phyloP scores from a whole-genome alignment of 2,329 filamentous ascomycete genomes.

The Ustulina deusta region DNA sequence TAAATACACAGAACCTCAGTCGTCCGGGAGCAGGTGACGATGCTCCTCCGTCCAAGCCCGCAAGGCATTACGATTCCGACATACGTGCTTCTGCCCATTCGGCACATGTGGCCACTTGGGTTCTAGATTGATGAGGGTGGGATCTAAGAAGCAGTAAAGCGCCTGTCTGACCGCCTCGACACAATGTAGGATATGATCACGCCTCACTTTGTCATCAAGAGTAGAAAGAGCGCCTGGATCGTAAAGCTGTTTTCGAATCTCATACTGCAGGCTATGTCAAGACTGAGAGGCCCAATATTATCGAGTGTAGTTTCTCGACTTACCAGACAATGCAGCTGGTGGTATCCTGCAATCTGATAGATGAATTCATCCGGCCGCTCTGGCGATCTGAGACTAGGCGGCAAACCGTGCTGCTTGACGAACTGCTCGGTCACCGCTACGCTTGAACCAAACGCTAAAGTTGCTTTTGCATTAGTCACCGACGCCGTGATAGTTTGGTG shows the following conservation, averaged over 20 bases:
- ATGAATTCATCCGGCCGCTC: neutral
- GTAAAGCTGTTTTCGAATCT: slow-evolving; percentile 23
- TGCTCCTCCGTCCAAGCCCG: slow-evolving; percentile 21
- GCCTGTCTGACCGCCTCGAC: slow-evolving; percentile 22
- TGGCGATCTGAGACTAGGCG: slow-evolving; percentile 3
- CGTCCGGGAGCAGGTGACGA: neutral
- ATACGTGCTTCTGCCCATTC: slow-evolving; percentile 21
- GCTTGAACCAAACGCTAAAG: slow-evolving; percentile 1
- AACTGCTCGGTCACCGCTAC: slow-evolving; percentile 14
- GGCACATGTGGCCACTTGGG: slow-evolving; percentile 23
- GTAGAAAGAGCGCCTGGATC: neutral
- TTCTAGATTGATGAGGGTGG: slow-evolving; percentile 20
- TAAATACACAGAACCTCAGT: no score
- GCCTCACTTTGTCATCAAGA: neutral
- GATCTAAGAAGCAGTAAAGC: slow-evolving; percentile 24
- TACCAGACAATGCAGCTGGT: slow-evolving; percentile 22
- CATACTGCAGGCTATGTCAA: slow-evolving; percentile 4
- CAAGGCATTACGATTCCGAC: slow-evolving; percentile 25
- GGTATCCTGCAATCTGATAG: slow-evolving; percentile 26
- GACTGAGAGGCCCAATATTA: neutral
- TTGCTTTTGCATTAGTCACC: neutral
- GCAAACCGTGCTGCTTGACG: neutral
- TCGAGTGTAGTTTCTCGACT: neutral
- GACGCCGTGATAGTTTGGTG: neutral
- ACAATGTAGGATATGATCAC: slow-evolving; percentile 18